Conservation (phyloP, 164 flowering plant species). For the Buxus sempervirens region DNA sequence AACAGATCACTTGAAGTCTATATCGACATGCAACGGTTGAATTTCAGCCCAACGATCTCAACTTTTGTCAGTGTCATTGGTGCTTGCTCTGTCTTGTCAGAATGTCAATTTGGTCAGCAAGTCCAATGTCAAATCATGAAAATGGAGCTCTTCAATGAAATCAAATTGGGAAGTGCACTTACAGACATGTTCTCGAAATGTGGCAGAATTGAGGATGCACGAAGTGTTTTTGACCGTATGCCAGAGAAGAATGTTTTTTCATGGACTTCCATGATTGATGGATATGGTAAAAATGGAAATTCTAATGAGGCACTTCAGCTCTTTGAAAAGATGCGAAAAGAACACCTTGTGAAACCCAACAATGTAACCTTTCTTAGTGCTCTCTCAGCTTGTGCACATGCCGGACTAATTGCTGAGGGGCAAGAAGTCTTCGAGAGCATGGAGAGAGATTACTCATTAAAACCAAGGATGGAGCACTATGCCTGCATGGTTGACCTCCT, state of each 20-base stretch:
- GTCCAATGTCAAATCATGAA: constrained; percentile 70
- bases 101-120: constrained; percentile 68
- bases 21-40: constrained; percentile 55
- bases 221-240: constrained; percentile 65
- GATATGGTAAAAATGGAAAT: constrained; percentile 87
- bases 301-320: constrained; percentile 60
- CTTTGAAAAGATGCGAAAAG: constrained; percentile 44
- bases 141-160: constrained; percentile 29
- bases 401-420: constrained; percentile 72
- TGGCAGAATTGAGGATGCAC: constrained; percentile 69
- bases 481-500: constrained; percentile 95
- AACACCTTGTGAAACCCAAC: constrained; percentile 47
- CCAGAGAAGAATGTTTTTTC: constrained; percentile 65
- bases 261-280: constrained; percentile 98
- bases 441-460: constrained; percentile 56
- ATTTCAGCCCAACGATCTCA: constrained; percentile 62
- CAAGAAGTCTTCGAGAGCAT: constrained; percentile 64
- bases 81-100: constrained; percentile 69
- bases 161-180: constrained; percentile 83
- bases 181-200: constrained; percentile 89
- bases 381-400: constrained; percentile 87
- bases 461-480: constrained; percentile 91
- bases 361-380: constrained; percentile 79
- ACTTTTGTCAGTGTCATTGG: constrained; percentile 83
- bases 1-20: constrained; percentile 53